Percentiles rank a stretch among this genome's conserved stretches.
These are phyloP conservation scores for Hanseniaspora hatyaiensis DNA, from an alignment of 805 yeast species.

Conservation along the genomic window DNA sequence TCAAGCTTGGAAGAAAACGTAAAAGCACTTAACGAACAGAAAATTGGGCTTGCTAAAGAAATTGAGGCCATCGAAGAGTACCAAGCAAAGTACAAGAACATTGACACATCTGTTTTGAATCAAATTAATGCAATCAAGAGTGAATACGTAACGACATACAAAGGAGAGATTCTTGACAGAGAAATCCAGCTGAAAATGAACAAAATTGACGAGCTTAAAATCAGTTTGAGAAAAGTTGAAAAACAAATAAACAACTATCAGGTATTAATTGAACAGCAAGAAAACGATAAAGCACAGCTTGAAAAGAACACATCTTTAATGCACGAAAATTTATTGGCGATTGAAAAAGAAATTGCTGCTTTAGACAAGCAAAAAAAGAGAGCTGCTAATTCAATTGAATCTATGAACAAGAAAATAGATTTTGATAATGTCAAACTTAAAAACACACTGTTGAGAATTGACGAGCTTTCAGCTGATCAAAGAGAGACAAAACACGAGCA, in stretches of 20 bases:
- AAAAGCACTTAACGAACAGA: neutral
- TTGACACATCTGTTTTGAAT: neutral
- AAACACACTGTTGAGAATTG: conserved; percentile 47
- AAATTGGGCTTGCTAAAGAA: neutral
- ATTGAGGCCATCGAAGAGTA: neutral
- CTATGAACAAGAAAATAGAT: conserved; percentile 41
- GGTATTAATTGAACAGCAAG: conserved; percentile 18
- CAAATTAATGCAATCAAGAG: conserved; percentile 3
- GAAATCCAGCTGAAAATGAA: conserved; percentile 1
- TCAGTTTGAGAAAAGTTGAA: conserved; percentile 22
- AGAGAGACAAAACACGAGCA: conserved; percentile 65
- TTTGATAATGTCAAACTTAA: conserved; percentile 44
- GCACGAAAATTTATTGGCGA: conserved; percentile 28
- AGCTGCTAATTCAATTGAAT: conserved; percentile 38
- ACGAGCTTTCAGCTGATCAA: conserved; percentile 63
- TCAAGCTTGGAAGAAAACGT: neutral
- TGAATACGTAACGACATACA: neutral
- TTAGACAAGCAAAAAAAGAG: conserved; percentile 37
- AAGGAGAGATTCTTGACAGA: conserved; percentile 8
- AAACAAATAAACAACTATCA: conserved; percentile 26
- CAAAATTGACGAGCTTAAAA: conserved; percentile 13
- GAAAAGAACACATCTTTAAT: conserved; percentile 30
- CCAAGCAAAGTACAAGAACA: neutral
- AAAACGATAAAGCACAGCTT: conserved; percentile 31
- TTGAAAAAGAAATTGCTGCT: conserved; percentile 44